These are phyloP conservation scores for Plantago lanceolata DNA, from an alignment of 305 asterid genomes.

Conservation along the genomic window DNA sequence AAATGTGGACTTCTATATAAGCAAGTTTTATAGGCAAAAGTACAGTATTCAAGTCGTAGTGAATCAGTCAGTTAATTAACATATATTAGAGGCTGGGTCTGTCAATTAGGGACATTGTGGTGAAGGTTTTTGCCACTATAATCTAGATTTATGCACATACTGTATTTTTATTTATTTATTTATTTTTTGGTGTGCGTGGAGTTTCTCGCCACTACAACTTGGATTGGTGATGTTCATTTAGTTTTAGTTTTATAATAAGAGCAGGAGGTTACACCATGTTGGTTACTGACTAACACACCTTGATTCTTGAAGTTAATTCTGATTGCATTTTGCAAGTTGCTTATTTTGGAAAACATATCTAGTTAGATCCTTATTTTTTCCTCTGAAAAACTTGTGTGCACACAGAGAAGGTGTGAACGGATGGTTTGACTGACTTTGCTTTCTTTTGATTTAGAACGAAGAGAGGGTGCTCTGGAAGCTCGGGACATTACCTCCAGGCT, in stretches of 20 bases:
- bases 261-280: background rate
- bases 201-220: too few species aligned
- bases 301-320: too few species aligned
- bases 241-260: background rate
- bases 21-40: too few species aligned
- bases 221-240: background rate
- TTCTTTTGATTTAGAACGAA: conserved; percentile 59
- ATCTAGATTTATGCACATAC: background rate
- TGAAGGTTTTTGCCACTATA: background rate
- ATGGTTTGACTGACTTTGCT: background rate
- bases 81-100: background rate
- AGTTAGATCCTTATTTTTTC: background rate
- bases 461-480: conserved; percentile 97
- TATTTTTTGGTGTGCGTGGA: too few species aligned
- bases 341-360: background rate
- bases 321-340: background rate
- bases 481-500: conserved; percentile 95
- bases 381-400: background rate
- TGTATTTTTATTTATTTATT: too few species aligned
- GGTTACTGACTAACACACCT: too few species aligned
- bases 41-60: too few species aligned
- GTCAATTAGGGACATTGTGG: background rate
- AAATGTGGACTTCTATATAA: too few species aligned
- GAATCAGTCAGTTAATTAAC: too few species aligned
- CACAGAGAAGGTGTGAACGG: background rate